Conservation (phyloP, 176 grass and related monocot species). For the Themeda triandra region DNA sequence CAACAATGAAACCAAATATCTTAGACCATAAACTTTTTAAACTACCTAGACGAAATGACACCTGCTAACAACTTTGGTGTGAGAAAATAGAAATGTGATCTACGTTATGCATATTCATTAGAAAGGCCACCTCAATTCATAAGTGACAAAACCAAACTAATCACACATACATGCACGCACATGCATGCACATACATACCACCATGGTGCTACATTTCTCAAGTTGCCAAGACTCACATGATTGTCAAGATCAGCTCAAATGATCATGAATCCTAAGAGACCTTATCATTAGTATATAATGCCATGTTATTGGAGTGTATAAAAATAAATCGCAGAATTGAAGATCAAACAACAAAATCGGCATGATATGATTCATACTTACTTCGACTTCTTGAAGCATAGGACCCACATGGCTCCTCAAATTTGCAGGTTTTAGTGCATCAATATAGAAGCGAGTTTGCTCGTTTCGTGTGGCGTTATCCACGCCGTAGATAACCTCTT, state of each 20-base stretch:
- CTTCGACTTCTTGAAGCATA: not conserved
- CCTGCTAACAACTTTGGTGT: not conserved
- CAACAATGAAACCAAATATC: not conserved
- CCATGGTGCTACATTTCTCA: not conserved
- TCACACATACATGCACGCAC: too few species aligned
- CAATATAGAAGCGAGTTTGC: not conserved
- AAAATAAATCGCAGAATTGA: too few species aligned
- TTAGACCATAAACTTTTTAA: not conserved
- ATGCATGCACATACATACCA: not conserved
- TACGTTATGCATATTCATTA: not conserved
- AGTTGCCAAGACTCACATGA: not conserved
- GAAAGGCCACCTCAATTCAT: not conserved
- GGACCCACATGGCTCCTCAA: not conserved
- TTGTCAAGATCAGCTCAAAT: not conserved
- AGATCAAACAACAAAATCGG: too few species aligned
- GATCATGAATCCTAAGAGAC: not conserved
- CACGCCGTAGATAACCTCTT: not conserved
- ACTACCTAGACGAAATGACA: too few species aligned
- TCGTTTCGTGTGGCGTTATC: not conserved
- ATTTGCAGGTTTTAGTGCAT: not conserved
- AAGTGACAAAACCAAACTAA: not conserved
- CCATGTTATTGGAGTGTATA: too few species aligned
- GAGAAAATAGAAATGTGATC: not conserved
- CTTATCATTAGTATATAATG: not conserved
- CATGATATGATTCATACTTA: not conserved